phyloP scores from a whole-genome alignment of 768 basidiomycete genomes.

The Boletus reticuloceps region DNA sequence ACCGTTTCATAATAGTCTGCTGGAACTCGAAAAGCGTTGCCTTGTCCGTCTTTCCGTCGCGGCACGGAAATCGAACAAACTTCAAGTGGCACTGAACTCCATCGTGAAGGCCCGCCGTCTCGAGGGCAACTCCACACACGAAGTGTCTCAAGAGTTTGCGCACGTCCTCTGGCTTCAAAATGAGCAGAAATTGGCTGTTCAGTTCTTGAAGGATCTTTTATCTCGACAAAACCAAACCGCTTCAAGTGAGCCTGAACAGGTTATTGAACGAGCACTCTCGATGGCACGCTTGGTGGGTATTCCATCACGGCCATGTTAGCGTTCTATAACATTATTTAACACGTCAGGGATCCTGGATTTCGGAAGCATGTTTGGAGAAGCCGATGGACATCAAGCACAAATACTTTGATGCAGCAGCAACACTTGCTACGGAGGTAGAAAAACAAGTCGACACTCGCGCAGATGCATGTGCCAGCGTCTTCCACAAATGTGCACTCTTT shows the following conservation, averaged over 20 bases:
- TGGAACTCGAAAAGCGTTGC: conserved; percentile 64
- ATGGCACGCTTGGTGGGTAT: conserved; percentile 63
- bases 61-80: conserved; percentile 64
- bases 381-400: conserved; percentile 64
- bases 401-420: conserved; percentile 68
- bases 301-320: neutral
- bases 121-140: conserved; percentile 42
- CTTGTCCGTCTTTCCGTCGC: conserved; percentile 69
- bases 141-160: conserved; percentile 79
- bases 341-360: conserved; percentile 83
- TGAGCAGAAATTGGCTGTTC: conserved; percentile 82
- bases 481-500: conserved; percentile 82
- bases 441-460: conserved; percentile 18
- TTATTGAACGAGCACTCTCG: conserved; percentile 40
- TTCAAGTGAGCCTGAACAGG: conserved; percentile 11
- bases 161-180: conserved; percentile 86
- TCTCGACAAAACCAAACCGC: conserved; percentile 11
- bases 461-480: conserved; percentile 55
- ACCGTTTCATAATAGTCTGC: conserved; percentile 48
- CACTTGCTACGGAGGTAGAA: conserved; percentile 26
- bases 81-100: conserved; percentile 86
- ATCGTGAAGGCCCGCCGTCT: conserved; percentile 72
- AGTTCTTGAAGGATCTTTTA: conserved; percentile 52
- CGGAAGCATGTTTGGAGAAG: conserved; percentile 81
- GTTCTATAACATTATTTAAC: neutral